A percentile compares a stretch with the other conserved stretches of the same genome.
Conservation (phyloP, 2,329 filamentous ascomycete species). For the Botrytis hyacinthi region DNA sequence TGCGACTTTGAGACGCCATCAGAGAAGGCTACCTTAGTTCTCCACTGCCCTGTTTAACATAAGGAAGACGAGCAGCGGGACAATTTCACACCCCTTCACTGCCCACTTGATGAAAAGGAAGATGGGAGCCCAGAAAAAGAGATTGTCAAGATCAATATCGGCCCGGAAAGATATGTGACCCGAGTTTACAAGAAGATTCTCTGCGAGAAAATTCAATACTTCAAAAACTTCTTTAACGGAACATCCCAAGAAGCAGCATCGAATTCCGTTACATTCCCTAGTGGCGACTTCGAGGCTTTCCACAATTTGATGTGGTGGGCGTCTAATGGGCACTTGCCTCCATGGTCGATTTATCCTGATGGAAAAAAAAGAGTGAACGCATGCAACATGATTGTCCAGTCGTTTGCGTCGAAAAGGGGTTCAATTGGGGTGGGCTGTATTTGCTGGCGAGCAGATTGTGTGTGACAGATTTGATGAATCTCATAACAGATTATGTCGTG, state of each 20-base stretch:
- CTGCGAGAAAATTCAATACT: background rate
- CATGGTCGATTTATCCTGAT: background rate
- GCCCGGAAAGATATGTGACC: background rate
- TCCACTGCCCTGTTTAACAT: background rate
- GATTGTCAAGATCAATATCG: background rate
- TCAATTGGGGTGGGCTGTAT: background rate
- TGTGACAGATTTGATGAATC: background rate
- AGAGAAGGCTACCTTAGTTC: background rate
- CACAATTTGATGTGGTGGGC: background rate
- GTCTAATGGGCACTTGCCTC: background rate
- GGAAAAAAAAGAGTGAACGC: background rate
- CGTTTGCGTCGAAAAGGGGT: background rate
- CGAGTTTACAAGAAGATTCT: background rate
- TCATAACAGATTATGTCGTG: background rate
- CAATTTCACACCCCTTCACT: background rate
- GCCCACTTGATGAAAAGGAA: background rate
- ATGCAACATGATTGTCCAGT: background rate
- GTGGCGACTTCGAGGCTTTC: background rate
- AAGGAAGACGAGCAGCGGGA: background rate
- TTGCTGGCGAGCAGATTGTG: background rate
- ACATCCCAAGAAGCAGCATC: background rate
- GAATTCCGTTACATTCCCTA: background rate
- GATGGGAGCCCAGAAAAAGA: background rate
- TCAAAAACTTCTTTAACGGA: background rate
- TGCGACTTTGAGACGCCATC: background rate